Evolutionary conservation across 208 protist genomes (phyloP), one percentile per base, ranked within the genome.

Genomic region (Acanthamoeba sp.): DNA sequence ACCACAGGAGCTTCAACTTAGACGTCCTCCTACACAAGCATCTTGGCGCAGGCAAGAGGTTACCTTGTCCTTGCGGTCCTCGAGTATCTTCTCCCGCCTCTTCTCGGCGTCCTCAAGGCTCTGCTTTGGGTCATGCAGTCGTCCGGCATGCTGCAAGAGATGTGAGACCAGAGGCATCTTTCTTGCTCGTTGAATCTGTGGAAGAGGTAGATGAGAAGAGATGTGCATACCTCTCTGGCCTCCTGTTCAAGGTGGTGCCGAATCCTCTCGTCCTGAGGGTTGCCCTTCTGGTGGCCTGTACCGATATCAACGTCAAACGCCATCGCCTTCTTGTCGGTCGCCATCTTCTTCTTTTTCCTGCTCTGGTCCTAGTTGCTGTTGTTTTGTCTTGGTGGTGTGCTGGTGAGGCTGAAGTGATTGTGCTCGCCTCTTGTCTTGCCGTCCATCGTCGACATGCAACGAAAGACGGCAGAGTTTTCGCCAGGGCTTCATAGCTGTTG

Each of bases 1-100:
- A n/a, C n/a, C n/a, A n/a, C n/a, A 16, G 48, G 5, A 52, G 9
- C 0, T 2, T 18, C 64, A 73, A 38, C 20, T 73, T 36, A 32
- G 14, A 32, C 7, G 32, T 10, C 64, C 24, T 71, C 64, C 14
- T 14, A 18, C 0, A 38, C 2, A 38, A 10, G 64, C 34, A 34
- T 7, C 0, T 0, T 18, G 16, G 64, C 64, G 20, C 20, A 7
- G 27, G 22, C 20, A 1, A 69, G 57, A 24, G 22, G 6, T 12
- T 80, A 84, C 73, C 73, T 84, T 84, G 40, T 84, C 73, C 40
- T 84, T 84, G 73, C 73, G 73, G 9, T 84, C 73, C n/a, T 84
- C 73, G 14, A 84, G 34, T 7, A 84, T 24, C 36, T 55, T 84
- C 73, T 84, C 73, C 22, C 73, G 34, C 73, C 73, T 84, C 73